These are phyloP conservation scores for Heliocybe sulcata DNA, from an alignment of 1,284 basidiomycete genomes.

Conservation along the genomic window DNA sequence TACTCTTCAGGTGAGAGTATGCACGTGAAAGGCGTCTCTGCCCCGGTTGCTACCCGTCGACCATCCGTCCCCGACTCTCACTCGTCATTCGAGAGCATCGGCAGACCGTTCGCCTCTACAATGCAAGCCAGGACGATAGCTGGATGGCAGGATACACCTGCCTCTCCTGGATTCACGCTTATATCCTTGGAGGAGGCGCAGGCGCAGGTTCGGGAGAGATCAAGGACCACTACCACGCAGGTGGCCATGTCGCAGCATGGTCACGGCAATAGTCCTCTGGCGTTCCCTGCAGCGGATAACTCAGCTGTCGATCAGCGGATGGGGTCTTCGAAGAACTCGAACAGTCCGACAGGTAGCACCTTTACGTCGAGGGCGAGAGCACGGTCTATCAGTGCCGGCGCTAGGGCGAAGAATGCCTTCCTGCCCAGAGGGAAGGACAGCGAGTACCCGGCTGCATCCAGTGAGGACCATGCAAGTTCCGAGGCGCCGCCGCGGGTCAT, in stretches of 20 bases:
- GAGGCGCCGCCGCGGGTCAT: slow-evolving; percentile 30
- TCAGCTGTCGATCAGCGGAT: neutral
- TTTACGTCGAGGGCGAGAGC: slow-evolving; percentile 29
- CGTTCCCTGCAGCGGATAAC: slow-evolving; percentile 9
- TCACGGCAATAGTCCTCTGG: neutral
- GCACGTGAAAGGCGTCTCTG: slow-evolving; percentile 21
- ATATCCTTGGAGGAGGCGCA: slow-evolving; percentile 74
- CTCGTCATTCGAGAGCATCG: neutral
- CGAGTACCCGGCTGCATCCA: slow-evolving; percentile 13
- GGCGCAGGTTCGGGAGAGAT: slow-evolving; percentile 44
- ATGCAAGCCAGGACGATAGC: slow-evolving; percentile 22
- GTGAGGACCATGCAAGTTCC: neutral
- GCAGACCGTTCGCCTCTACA: slow-evolving; percentile 8
- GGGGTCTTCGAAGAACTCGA: neutral
- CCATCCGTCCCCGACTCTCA: slow-evolving; percentile 10
- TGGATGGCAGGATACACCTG: slow-evolving; percentile 38
- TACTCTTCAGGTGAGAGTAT: slow-evolving; percentile 12
- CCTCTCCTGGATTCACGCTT: slow-evolving; percentile 47
- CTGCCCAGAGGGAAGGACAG: slow-evolving; percentile 19
- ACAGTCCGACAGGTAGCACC: slow-evolving; percentile 11
- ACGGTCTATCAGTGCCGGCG: slow-evolving; percentile 56
- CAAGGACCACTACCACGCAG: slow-evolving; percentile 39
- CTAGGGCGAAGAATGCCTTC: slow-evolving; percentile 38
- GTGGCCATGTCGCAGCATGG: slow-evolving; percentile 1
- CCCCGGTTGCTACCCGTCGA: slow-evolving; percentile 20